Base-by-base conservation (phyloP, 371 early-diverging fungal species). In the Sporodiniella umbellata region DNA sequence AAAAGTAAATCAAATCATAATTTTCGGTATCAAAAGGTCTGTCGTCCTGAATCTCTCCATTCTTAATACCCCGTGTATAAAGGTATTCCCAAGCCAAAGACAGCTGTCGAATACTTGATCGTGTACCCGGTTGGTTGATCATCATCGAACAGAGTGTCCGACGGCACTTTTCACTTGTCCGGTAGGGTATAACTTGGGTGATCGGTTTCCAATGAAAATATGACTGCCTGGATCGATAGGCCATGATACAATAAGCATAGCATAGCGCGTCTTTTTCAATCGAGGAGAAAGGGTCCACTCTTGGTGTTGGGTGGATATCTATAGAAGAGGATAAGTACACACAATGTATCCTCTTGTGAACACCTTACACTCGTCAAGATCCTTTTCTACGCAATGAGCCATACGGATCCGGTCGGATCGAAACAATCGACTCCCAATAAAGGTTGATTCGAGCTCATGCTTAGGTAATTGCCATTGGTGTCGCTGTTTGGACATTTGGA, bases 191-290 rank as follows among this genome's bases (percentile, higher is more conserved):
- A 1, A 56, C 37, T 23, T 48, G 28, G 6, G 48, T 19, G 8
- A 49, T 48, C 10, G 62, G 62, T 1, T 33, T 31, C 62, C 62
- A 61, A 26, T 22, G 49, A 24, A 61, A 61, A 1, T 7, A 8
- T 1, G 37, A 44, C 3, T 8, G 4, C 19, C 53, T 48, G 8
- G 49, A 25, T 53, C 62, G 47, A 19, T 33, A 28, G 19, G 40
- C 48, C 62, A 61, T 61, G 24, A 61, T 61, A 37, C 42, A 15
- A 31, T 56, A 61, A 1, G 53, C 42, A 42, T 54, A 35, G 10
- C 48, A 2, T 1, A 61, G 15, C 2, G 48, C 38, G 33, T 62
- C 54, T 17, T 57, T 51, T 51, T 62, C 63, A 17, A 38, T n/a
- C 12, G 18, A 15, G 24, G 18, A 52, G 19, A 50, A 51, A 23